Conservation (phyloP, 2,329 filamentous ascomycete species). For the Penicillium sp. region DNA sequence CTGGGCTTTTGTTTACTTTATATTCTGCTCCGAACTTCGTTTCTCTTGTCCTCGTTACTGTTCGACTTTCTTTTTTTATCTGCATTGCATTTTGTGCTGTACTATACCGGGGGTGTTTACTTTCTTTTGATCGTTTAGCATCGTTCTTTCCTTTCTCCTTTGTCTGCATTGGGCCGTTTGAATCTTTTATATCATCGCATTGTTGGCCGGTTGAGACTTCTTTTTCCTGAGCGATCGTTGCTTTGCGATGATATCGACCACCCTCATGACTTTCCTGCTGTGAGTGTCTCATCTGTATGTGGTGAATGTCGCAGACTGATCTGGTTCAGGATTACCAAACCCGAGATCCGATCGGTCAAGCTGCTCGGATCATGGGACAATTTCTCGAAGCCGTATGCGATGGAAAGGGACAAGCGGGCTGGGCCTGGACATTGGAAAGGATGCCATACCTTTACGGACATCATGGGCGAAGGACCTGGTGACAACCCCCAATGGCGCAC, state of each 20-base stretch:
- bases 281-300: constrained; percentile 19
- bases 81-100: constrained; percentile 17
- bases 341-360: constrained; percentile 61
- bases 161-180: not conserved
- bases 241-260: constrained; percentile 34
- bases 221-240: constrained; percentile 10
- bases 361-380: constrained; percentile 95
- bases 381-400: constrained; percentile 72
- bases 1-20: constrained; percentile 5
- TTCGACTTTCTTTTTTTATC: constrained; percentile 5
- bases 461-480: constrained; percentile 73
- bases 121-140: constrained; percentile 6
- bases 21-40: constrained; percentile 3
- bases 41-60: not conserved
- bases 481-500: constrained; percentile 58
- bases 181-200: constrained; percentile 6
- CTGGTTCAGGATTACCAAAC: constrained; percentile 33
- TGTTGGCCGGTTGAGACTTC: constrained; percentile 1
- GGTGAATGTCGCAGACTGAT: constrained; percentile 9
- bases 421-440: constrained; percentile 79
- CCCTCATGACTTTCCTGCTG: constrained; percentile 39
- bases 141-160: constrained; percentile 8
- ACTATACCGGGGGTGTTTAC: constrained; percentile 7
- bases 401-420: constrained; percentile 76
- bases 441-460: constrained; percentile 81